A percentile compares a stretch with the other conserved stretches of the same genome.
Conservation (phyloP, 2,329 filamentous ascomycete genomes). For the Beauveria scarabaeidicola region DNA sequence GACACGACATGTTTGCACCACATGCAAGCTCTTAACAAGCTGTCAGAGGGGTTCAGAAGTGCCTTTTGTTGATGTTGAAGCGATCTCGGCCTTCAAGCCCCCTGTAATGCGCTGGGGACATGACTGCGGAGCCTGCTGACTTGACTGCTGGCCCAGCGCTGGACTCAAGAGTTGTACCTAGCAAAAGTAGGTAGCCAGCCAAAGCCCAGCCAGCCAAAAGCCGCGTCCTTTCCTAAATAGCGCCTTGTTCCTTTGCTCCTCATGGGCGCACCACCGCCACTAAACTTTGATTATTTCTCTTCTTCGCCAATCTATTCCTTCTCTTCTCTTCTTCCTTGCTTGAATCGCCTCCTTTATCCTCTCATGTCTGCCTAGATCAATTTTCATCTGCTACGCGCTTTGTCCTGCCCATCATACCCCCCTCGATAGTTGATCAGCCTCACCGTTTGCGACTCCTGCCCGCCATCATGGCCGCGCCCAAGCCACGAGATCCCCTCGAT, state of each 20-base stretch:
- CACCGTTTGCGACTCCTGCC: slow-evolving; percentile 3
- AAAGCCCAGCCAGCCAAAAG: not conserved
- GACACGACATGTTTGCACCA: no score
- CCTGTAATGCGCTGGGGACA: no score
- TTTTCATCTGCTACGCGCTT: not conserved
- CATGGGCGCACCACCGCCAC: no score
- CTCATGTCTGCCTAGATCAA: not conserved
- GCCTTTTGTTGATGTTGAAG: no score
- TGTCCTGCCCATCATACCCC: not conserved
- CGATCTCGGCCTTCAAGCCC: no score
- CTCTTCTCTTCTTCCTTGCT: not conserved
- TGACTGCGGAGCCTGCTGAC: no score
- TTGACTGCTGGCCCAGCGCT: no score
- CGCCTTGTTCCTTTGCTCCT: not conserved
- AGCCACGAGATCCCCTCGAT: slow-evolving; percentile 33
- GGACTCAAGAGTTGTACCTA: no score
- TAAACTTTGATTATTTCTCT: not conserved
- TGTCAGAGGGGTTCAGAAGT: no score
- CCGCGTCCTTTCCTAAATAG: not conserved
- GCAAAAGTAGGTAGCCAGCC: no score
- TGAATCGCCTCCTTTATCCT: not conserved
- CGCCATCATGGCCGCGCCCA: slow-evolving; percentile 23
- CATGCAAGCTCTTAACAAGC: no score
- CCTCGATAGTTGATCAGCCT: not conserved
- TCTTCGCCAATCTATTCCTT: not conserved